phyloP scores from a whole-genome alignment of 176 grass and related monocot genomes.

The Oryza nivara region DNA sequence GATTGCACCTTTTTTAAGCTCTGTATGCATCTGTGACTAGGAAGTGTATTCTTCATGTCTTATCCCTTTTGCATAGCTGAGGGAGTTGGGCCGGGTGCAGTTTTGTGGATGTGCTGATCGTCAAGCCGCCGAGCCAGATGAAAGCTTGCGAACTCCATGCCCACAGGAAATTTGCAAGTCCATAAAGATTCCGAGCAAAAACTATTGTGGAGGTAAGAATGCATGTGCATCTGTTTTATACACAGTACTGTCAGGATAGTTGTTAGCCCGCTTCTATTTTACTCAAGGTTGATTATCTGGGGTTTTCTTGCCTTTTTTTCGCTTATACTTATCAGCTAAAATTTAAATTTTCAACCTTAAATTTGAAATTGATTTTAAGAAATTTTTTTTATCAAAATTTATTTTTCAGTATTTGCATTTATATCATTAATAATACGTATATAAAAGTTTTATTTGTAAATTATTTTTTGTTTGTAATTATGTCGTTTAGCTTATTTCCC shows the following conservation, averaged over 20 bases:
- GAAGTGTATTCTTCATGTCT: slow-evolving; percentile 8
- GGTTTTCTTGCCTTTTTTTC: background rate
- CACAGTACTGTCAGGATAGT: background rate
- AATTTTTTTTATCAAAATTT: too few relatives aligned
- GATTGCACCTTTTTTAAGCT: background rate
- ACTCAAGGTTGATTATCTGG: too few relatives aligned
- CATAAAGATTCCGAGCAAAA: background rate
- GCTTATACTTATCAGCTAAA: too few relatives aligned
- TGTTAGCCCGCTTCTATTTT: too few relatives aligned
- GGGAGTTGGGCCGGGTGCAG: background rate
- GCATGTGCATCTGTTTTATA: background rate
- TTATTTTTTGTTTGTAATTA: too few relatives aligned
- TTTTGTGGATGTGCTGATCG: background rate
- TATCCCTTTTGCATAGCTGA: background rate
- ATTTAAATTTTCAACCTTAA: too few relatives aligned
- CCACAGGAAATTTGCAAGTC: background rate
- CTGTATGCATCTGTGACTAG: background rate
- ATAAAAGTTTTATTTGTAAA: too few relatives aligned
- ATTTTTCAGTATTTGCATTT: too few relatives aligned
- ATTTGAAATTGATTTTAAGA: too few relatives aligned
- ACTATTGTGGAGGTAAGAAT: background rate
- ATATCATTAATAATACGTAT: too few relatives aligned
- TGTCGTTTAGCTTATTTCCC: too few relatives aligned
- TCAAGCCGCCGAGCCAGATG: slow-evolving; percentile 18
- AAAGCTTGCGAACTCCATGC: background rate